Evolutionary conservation across 2,329 filamentous ascomycete species (phyloP).

Genomic region (Fusarium chlamydosporum): DNA sequence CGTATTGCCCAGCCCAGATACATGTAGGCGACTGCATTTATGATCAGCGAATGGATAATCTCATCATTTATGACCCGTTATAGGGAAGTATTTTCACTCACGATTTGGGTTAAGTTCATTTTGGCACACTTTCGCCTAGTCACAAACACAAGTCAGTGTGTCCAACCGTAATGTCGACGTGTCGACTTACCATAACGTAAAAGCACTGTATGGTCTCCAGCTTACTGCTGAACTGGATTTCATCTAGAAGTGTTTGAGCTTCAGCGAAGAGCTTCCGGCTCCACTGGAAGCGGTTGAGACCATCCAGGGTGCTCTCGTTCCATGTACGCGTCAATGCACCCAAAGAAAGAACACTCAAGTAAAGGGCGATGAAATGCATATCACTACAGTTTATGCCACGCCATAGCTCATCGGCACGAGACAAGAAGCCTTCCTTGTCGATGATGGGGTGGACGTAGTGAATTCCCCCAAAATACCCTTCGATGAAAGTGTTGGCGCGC

Average conservation of each 20-base stretch:
- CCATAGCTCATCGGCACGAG: neutral
- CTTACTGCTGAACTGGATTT: constrained; percentile 11
- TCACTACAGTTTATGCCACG: constrained; percentile 1
- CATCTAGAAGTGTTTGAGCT: constrained; percentile 3
- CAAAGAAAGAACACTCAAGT: constrained; percentile 11
- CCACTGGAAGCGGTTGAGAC: constrained; percentile 5
- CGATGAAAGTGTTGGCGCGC: constrained; percentile 17
- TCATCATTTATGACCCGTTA: neutral
- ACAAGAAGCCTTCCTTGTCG: constrained; percentile 13
- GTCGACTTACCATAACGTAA: constrained; percentile 8
- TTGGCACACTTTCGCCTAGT: constrained; percentile 19
- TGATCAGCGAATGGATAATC: neutral
- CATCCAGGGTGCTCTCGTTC: constrained; percentile 5
- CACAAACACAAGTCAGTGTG: neutral
- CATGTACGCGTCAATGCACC: constrained; percentile 10
- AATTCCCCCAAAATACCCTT: constrained; percentile 5
- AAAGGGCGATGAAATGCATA: constrained; percentile 7
- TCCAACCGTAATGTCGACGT: neutral
- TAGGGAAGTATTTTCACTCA: neutral
- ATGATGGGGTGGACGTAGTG: constrained; percentile 21
- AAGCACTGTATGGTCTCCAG: constrained; percentile 14
- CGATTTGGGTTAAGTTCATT: constrained; percentile 21
- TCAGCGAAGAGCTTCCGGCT: constrained; percentile 9
- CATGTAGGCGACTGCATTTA: constrained; percentile 12
- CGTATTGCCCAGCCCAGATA: constrained; percentile 21